Evolutionary conservation across 2,329 filamentous ascomycete species (phyloP).

Genomic region (Penicillium sp.): DNA sequence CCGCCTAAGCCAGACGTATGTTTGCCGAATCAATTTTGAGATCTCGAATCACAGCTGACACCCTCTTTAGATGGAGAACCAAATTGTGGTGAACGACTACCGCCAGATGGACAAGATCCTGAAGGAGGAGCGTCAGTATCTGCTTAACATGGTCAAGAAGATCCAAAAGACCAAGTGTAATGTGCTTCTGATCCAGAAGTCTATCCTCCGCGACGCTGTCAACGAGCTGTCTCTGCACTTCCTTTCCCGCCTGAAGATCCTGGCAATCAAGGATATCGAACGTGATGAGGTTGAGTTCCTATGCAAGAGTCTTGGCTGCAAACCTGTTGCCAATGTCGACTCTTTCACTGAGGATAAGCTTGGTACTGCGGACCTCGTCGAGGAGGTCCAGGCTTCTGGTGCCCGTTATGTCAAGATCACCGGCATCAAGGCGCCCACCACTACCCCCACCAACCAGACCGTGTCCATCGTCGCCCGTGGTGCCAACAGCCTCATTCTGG

Average conservation of each 20-base stretch:
- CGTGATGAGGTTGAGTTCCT: slow-evolving; percentile 98
- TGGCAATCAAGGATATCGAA: slow-evolving; percentile 96
- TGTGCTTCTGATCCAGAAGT: slow-evolving; percentile 96
- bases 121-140: slow-evolving; percentile 96
- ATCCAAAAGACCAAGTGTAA: slow-evolving; percentile 99
- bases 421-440: slow-evolving; percentile 73
- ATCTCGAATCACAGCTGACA: slow-evolving; percentile 17
- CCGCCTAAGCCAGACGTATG: slow-evolving; percentile 92
- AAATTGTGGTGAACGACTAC: slow-evolving; percentile 98
- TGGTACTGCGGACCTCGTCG: slow-evolving; percentile 85
- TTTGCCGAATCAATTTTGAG: slow-evolving; percentile 12
- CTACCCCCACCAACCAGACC: slow-evolving; percentile 63
- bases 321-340: slow-evolving; percentile 96
- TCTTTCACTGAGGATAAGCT: slow-evolving; percentile 99
- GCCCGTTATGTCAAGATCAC: slow-evolving; percentile 93
- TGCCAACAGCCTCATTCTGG: slow-evolving; percentile 88
- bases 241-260: slow-evolving; percentile 92
- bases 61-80: slow-evolving; percentile 83
- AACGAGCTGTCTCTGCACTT: slow-evolving; percentile 98
- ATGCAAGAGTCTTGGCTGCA: slow-evolving; percentile 98
- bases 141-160: slow-evolving; percentile 99
- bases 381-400: slow-evolving; percentile 83
- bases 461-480: slow-evolving; percentile 93
- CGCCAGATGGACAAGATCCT: slow-evolving; percentile 99
- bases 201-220: slow-evolving; percentile 93